Base-by-base conservation (phyloP, 768 basidiomycete genomes). In the Boletus rubescentipes region DNA sequence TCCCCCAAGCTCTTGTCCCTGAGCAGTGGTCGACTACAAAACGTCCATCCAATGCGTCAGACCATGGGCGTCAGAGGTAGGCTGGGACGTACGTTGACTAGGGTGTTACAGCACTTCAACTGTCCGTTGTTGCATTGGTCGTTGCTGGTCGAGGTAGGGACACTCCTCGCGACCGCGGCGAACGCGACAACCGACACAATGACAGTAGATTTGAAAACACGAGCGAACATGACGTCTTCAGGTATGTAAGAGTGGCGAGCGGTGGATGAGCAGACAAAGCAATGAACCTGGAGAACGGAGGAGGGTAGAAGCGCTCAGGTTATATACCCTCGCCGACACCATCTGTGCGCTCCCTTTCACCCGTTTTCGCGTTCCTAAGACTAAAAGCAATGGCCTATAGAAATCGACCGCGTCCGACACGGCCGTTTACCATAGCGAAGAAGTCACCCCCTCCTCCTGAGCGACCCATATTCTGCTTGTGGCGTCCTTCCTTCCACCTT, bases 301-400 rank as follows among this genome's bases (percentile, higher is more conserved):
- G 3, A 11, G n/a, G 35, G 23, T 18, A 26, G 18, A 11, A 10
- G 18, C 31, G 18, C 0, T 26, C 21, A 39, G 46, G 23, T 36
- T 61, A 49, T 61, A 60, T 61, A 61, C 38, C 46, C 46, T 51
- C 51, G n/a, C 12, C 20, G 53, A 47, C 49, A 39, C 40, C 48
- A 56, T 43, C 56, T 20, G 43, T 58, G 58, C 39, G 10, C 34
- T 12, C 10, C 16, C 36, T 26, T 31, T 1, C 46, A 21, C 18
- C 36, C 30, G 5, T 32, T 29, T 37, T 21, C 35, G 39, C n/a
- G 12, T 35, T 34, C 42, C 36, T 14, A 29, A 41, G 20, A 21
- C 44, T 26, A 45, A 31, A 30, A 38, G 10, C 43, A 45, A 39
- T 16, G 14, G 3, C 31, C 37, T 9, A 2, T 5, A 4, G 9